These are phyloP conservation scores for Chloropicon primus DNA, from an alignment of 139 green algal genomes.

Conservation along the genomic window DNA sequence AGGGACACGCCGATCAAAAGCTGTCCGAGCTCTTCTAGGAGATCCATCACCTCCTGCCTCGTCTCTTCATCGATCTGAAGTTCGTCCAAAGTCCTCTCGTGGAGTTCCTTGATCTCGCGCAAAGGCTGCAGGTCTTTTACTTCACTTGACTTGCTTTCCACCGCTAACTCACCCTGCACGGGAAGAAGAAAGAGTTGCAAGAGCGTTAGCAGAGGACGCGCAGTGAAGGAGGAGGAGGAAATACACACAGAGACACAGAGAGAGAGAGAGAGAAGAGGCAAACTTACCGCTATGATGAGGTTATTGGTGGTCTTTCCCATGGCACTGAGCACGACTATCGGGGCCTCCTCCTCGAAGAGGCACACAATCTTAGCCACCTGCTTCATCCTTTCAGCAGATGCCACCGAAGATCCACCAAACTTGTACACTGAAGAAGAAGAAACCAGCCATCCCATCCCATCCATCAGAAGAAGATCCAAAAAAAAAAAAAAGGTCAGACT, in stretches of 20 bases:
- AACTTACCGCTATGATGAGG: constrained; percentile 69
- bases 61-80: constrained; percentile 27
- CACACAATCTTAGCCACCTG: constrained; percentile 91
- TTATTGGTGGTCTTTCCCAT: constrained; percentile 99
- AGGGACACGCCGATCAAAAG: constrained; percentile 61
- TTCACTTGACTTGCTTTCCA: constrained; percentile 10
- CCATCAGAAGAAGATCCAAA: too few species aligned
- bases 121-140: constrained; percentile 16
- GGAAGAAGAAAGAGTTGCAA: too few species aligned
- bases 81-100: constrained; percentile 43
- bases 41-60: constrained; percentile 40
- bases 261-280: constrained; percentile 47
- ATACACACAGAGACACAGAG: too few species aligned
- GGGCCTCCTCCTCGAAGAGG: constrained; percentile 65
- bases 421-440: constrained; percentile 37
- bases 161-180: constrained; percentile 6
- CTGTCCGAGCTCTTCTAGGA: constrained; percentile 72
- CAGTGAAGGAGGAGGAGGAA: too few species aligned
- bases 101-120: constrained; percentile 53
- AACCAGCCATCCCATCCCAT: too few species aligned
- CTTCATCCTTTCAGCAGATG: constrained; percentile 70
- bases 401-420: constrained; percentile 92
- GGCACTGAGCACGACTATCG: constrained; percentile 84
- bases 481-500: too few species aligned
- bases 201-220: too few species aligned